A percentile compares a stretch with the other conserved stretches of the same genome.
phyloP scores from a whole-genome alignment of 1,284 basidiomycete genomes.

The Trametes polyzona region DNA sequence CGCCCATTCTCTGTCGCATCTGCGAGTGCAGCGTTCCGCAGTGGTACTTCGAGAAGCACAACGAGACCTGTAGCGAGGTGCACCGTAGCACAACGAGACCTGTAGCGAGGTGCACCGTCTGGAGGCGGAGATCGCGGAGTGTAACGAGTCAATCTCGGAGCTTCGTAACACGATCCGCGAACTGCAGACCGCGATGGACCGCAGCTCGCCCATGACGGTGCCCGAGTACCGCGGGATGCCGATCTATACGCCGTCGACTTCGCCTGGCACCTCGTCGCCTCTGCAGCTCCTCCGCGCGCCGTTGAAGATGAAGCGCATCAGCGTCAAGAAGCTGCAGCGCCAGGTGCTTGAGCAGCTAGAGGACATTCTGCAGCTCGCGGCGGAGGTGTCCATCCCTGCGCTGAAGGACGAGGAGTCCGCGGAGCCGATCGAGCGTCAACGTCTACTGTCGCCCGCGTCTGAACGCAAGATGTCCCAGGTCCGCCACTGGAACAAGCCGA shows the following conservation, averaged over 20 bases:
- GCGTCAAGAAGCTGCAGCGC: conserved; percentile 82
- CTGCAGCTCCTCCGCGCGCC: conserved; percentile 68
- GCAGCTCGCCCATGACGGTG: conserved; percentile 58
- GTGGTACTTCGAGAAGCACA: conserved; percentile 99
- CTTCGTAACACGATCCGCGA: conserved; percentile 83
- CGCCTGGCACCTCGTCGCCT: conserved; percentile 69
- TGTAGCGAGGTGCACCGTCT: conserved; percentile 96
- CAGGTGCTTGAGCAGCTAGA: conserved; percentile 84
- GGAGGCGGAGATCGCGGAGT: conserved; percentile 93
- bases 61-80: conserved; percentile 97
- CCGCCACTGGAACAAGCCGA: conserved; percentile 83
- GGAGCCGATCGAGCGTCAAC: conserved; percentile 91
- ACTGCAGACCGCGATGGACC: conserved; percentile 66
- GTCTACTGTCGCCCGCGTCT: conserved; percentile 84
- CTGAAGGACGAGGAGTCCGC: conserved; percentile 90
- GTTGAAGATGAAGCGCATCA: conserved; percentile 74
- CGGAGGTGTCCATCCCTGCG: conserved; percentile 87
- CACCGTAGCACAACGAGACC: conserved; percentile 99
- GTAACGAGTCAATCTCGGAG: conserved; percentile 92
- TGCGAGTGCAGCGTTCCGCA: conserved; percentile 97
- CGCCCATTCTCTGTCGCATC: conserved; percentile 95
- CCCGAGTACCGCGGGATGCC: conserved; percentile 91
- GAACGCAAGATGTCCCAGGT: conserved; percentile 84
- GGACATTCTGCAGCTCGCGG: conserved; percentile 80
- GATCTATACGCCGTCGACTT: conserved; percentile 72